These are phyloP conservation scores for Protomyces inundatus DNA, from an alignment of 1,139 yeast species.

Conservation along the genomic window DNA sequence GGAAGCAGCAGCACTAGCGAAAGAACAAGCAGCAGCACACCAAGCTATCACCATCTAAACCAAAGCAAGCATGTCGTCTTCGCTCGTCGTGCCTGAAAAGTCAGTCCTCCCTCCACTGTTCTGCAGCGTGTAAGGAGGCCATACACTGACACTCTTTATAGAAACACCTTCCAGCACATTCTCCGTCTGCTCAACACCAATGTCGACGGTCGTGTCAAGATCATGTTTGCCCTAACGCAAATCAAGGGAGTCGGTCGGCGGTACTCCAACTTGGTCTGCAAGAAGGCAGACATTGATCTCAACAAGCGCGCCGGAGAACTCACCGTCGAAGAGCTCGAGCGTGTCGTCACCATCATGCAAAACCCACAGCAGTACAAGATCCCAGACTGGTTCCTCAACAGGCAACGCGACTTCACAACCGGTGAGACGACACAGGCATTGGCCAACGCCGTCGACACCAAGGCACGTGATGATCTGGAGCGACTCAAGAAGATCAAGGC, in stretches of 20 bases:
- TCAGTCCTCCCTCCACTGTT: conserved; percentile 4
- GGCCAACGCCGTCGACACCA: conserved; percentile 98
- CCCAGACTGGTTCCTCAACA: conserved; percentile 99
- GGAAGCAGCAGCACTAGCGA: background rate
- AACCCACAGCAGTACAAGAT: conserved; percentile 99
- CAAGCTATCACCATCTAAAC: background rate
- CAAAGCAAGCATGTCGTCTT: conserved; percentile 24
- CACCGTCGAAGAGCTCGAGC: conserved; percentile 99
- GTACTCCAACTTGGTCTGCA: conserved; percentile 99
- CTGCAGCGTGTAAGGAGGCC: background rate
- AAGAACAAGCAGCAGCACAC: background rate
- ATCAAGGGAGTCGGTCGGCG: conserved; percentile 99
- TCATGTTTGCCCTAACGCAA: conserved; percentile 99
- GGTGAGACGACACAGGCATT: conserved; percentile 99
- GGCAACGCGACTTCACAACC: conserved; percentile 97
- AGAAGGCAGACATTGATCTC: conserved; percentile 99
- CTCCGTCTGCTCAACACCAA: conserved; percentile 99
- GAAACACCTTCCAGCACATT: conserved; percentile 79
- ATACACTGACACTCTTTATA: conserved; percentile 5
- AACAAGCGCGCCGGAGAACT: conserved; percentile 99
- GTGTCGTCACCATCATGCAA: conserved; percentile 99
- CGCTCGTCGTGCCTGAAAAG: conserved; percentile 31
- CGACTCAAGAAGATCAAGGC: conserved; percentile 99
- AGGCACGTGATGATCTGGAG: conserved; percentile 99
- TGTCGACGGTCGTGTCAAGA: conserved; percentile 99